Percentiles rank a stretch among this genome's conserved stretches.
Evolutionary conservation across 345 rosid genomes (phyloP).

Genomic region (Clarkia xantiana): DNA sequence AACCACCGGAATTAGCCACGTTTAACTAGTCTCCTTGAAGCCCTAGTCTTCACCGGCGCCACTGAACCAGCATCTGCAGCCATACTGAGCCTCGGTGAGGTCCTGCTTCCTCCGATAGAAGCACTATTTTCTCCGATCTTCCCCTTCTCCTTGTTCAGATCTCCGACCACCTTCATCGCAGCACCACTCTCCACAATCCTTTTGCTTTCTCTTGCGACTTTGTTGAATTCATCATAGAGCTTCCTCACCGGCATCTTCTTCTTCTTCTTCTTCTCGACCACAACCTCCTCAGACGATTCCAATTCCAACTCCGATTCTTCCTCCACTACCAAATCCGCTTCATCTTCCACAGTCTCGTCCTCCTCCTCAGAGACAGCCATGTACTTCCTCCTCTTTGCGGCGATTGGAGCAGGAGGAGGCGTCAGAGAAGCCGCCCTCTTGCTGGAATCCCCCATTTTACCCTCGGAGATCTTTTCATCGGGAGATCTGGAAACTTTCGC

Average conservation of each 20-base stretch:
- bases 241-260: conserved; percentile 38
- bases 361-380: conserved; percentile 34
- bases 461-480: too few relatives aligned
- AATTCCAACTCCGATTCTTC: conserved; percentile 1
- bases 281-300: not conserved
- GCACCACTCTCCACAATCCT: conserved; percentile 5
- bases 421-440: conserved; percentile 26
- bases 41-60: conserved; percentile 12
- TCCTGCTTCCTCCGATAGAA: conserved; percentile 7
- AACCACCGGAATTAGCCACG: conserved; percentile 6
- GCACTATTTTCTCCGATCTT: conserved; percentile 3
- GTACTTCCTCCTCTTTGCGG: conserved; percentile 33
- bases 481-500: conserved; percentile 46
- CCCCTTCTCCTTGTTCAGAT: conserved; percentile 10
- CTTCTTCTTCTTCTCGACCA: conserved; percentile 2
- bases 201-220: conserved; percentile 27
- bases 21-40: conserved; percentile 53
- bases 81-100: conserved; percentile 10
- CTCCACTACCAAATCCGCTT: not conserved
- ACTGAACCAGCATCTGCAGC: not conserved
- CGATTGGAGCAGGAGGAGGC: conserved; percentile 59
- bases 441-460: too few relatives aligned
- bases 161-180: conserved; percentile 21
- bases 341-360: too few relatives aligned
- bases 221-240: conserved; percentile 57